Conservation (phyloP, 352 stramenopile genomes). For the Globisporangium yorkense region DNA sequence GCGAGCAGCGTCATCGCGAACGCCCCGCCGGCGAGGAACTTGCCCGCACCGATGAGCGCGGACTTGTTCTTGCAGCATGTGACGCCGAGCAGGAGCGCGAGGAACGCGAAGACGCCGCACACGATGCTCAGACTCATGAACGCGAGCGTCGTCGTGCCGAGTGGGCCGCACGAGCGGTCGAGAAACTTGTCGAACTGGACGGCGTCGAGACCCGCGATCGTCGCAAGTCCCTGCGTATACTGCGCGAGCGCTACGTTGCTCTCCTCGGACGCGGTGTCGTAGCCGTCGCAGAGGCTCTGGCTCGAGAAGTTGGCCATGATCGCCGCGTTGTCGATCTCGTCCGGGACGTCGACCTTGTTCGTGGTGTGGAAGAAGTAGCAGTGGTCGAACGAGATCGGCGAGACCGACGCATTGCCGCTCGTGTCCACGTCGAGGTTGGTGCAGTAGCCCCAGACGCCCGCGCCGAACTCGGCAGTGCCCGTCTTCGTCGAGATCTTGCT, state of each 20-base stretch:
- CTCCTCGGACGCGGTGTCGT: constrained; percentile 23
- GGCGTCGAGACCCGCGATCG: constrained; percentile 38
- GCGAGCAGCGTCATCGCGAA: constrained; percentile 41
- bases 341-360: constrained; percentile 39
- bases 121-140: constrained; percentile 39
- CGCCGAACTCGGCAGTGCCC: constrained; percentile 43
- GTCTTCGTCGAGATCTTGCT: constrained; percentile 28
- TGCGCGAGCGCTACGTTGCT: constrained; percentile 20
- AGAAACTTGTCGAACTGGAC: constrained; percentile 56
- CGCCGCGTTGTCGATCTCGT: constrained; percentile 18
- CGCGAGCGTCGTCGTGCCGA: constrained; percentile 38
- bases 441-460: constrained; percentile 60
- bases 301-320: constrained; percentile 42
- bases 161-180: constrained; percentile 41
- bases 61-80: constrained; percentile 73
- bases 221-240: constrained; percentile 30
- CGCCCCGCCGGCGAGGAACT: constrained; percentile 35
- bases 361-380: constrained; percentile 73
- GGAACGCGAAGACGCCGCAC: constrained; percentile 36
- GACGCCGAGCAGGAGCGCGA: constrained; percentile 47
- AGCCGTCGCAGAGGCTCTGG: constrained; percentile 55
- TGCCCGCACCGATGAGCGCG: constrained; percentile 39
- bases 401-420: constrained; percentile 11
- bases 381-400: constrained; percentile 40
- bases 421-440: constrained; percentile 42